Percentiles rank a stretch among this genome's conserved stretches.
phyloP scores from a whole-genome alignment of 1,284 basidiomycete species.

The Somion occarium region DNA sequence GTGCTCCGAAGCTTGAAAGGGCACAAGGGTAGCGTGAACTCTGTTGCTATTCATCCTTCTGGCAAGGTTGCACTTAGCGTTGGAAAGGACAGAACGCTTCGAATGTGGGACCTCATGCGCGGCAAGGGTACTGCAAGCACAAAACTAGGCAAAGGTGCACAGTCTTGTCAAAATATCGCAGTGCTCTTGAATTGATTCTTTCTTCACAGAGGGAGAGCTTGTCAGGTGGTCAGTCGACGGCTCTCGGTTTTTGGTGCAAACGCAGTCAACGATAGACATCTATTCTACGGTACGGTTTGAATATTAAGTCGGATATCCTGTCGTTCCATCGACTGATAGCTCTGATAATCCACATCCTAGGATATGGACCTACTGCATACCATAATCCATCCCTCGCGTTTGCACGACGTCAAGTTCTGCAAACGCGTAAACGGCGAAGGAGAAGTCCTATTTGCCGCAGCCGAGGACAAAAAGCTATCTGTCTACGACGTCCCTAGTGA shows the following conservation, averaged over 20 bases:
- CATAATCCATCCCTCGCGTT: conserved; percentile 69
- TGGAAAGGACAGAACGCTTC: conserved; percentile 83
- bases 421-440: conserved; percentile 44
- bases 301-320: no score
- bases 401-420: conserved; percentile 78
- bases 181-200: not conserved
- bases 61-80: conserved; percentile 90
- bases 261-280: conserved; percentile 73
- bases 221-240: conserved; percentile 83
- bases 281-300: conserved; percentile 61
- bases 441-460: conserved; percentile 75
- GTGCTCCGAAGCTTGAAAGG: conserved; percentile 87
- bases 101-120: conserved; percentile 99
- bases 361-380: conserved; percentile 51
- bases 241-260: conserved; percentile 73
- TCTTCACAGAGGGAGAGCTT: conserved; percentile 78
- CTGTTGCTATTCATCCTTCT: conserved; percentile 86
- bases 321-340: conserved; percentile 1
- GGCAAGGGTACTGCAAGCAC: conserved; percentile 87
- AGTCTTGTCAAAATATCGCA: conserved; percentile 8
- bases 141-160: conserved; percentile 80
- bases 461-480: conserved; percentile 82
- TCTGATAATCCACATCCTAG: conserved; percentile 10
- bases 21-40: conserved; percentile 90
- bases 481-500: conserved; percentile 58